Evolutionary conservation across 2,329 filamentous ascomycete genomes (phyloP).

Genomic region (Lachnellula hyalina): DNA sequence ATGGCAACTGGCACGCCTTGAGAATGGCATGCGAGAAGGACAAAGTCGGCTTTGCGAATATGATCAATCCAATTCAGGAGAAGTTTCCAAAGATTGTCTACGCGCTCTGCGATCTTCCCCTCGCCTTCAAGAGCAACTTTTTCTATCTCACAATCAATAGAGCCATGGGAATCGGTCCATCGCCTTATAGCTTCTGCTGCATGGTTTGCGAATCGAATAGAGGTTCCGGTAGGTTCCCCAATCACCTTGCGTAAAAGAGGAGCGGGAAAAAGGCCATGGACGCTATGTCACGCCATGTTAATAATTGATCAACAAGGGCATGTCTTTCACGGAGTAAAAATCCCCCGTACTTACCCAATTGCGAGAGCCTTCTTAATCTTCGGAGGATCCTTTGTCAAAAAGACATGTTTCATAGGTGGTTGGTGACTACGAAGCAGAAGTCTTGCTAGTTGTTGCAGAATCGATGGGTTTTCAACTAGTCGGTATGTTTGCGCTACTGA

Average conservation of each 20-base stretch:
- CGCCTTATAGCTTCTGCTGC: conserved; percentile 76
- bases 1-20: conserved; percentile 92
- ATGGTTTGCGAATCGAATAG: conserved; percentile 84
- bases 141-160: conserved; percentile 74
- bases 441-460: conserved; percentile 60
- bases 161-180: conserved; percentile 73
- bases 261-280: conserved; percentile 91
- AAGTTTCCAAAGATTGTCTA: conserved; percentile 90
- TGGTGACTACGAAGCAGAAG: conserved; percentile 53
- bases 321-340: background rate
- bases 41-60: conserved; percentile 79
- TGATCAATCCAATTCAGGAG: conserved; percentile 93
- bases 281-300: conserved; percentile 36
- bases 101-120: conserved; percentile 82
- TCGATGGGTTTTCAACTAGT: conserved; percentile 61
- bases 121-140: conserved; percentile 94
- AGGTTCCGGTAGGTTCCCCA: conserved; percentile 92
- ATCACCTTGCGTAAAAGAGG: conserved; percentile 83
- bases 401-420: conserved; percentile 63
- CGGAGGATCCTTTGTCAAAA: conserved; percentile 60
- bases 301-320: background rate
- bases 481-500: conserved; percentile 65
- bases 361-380: conserved; percentile 81
- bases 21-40: conserved; percentile 89
- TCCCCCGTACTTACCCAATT: conserved; percentile 47